phyloP scores from a whole-genome alignment of 805 yeast genomes.

The Kodamaea restingae region DNA sequence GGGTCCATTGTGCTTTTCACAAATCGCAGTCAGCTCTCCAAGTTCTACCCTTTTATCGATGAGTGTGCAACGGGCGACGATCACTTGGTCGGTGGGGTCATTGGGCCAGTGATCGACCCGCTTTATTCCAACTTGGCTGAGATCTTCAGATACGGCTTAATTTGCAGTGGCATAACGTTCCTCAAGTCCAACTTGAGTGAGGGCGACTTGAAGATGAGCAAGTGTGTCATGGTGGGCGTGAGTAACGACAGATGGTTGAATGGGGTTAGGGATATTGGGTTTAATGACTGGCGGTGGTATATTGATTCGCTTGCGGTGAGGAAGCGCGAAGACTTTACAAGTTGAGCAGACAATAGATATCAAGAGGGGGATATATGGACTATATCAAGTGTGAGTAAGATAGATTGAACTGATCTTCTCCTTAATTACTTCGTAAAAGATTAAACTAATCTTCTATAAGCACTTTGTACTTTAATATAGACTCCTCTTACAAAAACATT shows the following conservation, averaged over 20 bases:
- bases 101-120: slow-evolving; percentile 52
- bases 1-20: slow-evolving; percentile 50
- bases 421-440: too few species aligned
- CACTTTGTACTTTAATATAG: too few species aligned
- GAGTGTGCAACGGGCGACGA: slow-evolving; percentile 22
- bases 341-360: background rate
- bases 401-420: too few species aligned
- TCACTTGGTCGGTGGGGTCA: slow-evolving; percentile 44
- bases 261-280: slow-evolving; percentile 43
- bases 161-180: slow-evolving; percentile 52
- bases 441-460: too few species aligned
- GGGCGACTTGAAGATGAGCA: slow-evolving; percentile 22
- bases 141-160: slow-evolving; percentile 52
- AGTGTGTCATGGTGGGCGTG: slow-evolving; percentile 37
- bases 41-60: slow-evolving; percentile 50
- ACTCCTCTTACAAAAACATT: too few species aligned
- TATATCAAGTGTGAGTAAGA: too few species aligned
- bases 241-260: slow-evolving; percentile 29
- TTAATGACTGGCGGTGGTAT: slow-evolving; percentile 35
- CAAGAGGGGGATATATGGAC: background rate
- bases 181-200: slow-evolving; percentile 33
- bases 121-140: slow-evolving; percentile 49
- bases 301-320: slow-evolving; percentile 29
- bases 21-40: slow-evolving; percentile 41
- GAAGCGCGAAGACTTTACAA: background rate